phyloP scores from a whole-genome alignment of 345 rosid genomes.

The Pelargonium nanum region DNA sequence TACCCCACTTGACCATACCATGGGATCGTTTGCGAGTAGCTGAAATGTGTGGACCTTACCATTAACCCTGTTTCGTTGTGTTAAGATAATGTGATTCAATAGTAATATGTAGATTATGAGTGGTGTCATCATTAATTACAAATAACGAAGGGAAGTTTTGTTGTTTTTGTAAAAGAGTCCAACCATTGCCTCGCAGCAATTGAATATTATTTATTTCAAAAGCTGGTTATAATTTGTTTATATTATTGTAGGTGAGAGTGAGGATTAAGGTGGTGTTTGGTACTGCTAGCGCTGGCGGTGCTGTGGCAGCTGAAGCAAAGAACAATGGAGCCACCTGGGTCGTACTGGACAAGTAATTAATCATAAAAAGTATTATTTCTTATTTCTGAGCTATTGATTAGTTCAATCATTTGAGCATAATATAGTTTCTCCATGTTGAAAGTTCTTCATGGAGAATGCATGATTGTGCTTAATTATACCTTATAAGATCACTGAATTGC shows the following conservation, averaged over 20 bases:
- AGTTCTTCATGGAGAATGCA: background rate
- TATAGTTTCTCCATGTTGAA: background rate
- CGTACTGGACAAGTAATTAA: constrained; percentile 74
- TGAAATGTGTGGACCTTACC: background rate
- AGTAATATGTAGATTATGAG: no score
- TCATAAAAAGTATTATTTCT: constrained; percentile 47
- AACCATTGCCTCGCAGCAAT: no score
- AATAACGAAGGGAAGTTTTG: no score
- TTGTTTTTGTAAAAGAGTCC: no score
- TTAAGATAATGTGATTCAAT: background rate
- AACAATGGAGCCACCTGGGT: constrained; percentile 60
- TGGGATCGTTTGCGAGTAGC: no score
- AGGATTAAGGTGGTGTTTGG: constrained; percentile 49
- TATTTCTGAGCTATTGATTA: constrained; percentile 27
- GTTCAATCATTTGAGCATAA: constrained; percentile 10
- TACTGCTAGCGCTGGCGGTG: constrained; percentile 31
- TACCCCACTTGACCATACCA: background rate
- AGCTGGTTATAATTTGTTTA: background rate
- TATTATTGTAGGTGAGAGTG: constrained; percentile 44
- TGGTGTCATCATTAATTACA: no score
- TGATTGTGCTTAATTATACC: background rate
- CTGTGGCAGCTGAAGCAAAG: constrained; percentile 55
- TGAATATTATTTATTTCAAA: background rate
- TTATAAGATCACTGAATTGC: no score
- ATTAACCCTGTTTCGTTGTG: background rate